Percentiles rank a stretch among this genome's conserved stretches.
phyloP scores from a whole-genome alignment of 1,139 yeast genomes.

The Hansenula lynferdii region DNA sequence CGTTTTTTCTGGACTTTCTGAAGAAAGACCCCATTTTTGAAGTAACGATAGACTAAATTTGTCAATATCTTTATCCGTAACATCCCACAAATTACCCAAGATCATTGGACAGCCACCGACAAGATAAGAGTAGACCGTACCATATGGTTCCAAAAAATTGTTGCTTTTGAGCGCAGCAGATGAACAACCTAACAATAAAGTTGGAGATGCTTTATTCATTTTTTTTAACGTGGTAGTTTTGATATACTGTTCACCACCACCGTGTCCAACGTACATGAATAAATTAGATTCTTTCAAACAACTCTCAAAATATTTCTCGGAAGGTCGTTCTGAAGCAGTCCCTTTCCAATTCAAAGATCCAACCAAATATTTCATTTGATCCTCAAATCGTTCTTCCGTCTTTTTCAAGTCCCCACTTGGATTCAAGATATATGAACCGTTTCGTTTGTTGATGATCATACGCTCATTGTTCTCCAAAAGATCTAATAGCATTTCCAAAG shows the following conservation, averaged over 20 bases:
- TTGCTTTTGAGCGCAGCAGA: slow-evolving; percentile 64
- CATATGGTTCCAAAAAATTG: slow-evolving; percentile 68
- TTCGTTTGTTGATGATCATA: slow-evolving; percentile 21
- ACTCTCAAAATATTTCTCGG: slow-evolving; percentile 41
- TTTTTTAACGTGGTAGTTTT: slow-evolving; percentile 44
- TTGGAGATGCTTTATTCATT: slow-evolving; percentile 51
- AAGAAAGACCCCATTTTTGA: slow-evolving; percentile 52
- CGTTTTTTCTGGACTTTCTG: slow-evolving; percentile 7
- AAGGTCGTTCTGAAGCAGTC: slow-evolving; percentile 48
- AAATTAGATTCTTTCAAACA: slow-evolving; percentile 40
- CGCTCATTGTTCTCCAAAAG: slow-evolving; percentile 29
- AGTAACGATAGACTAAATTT: slow-evolving; percentile 59
- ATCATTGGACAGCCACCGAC: slow-evolving; percentile 80
- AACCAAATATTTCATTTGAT: slow-evolving; percentile 31
- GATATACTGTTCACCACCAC: slow-evolving; percentile 87
- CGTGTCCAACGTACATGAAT: slow-evolving; percentile 89
- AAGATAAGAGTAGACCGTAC: slow-evolving; percentile 72
- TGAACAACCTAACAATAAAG: slow-evolving; percentile 85
- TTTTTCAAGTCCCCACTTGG: slow-evolving; percentile 74
- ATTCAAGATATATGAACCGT: slow-evolving; percentile 60
- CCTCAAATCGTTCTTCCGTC: slow-evolving; percentile 60
- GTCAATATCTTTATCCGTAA: slow-evolving; percentile 93
- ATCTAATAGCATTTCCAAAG: slow-evolving; percentile 44
- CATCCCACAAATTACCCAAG: slow-evolving; percentile 92
- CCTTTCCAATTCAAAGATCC: slow-evolving; percentile 47